Conservation (phyloP, 495 filamentous ascomycete species). For the Pyrenopolyporus hunteri region DNA sequence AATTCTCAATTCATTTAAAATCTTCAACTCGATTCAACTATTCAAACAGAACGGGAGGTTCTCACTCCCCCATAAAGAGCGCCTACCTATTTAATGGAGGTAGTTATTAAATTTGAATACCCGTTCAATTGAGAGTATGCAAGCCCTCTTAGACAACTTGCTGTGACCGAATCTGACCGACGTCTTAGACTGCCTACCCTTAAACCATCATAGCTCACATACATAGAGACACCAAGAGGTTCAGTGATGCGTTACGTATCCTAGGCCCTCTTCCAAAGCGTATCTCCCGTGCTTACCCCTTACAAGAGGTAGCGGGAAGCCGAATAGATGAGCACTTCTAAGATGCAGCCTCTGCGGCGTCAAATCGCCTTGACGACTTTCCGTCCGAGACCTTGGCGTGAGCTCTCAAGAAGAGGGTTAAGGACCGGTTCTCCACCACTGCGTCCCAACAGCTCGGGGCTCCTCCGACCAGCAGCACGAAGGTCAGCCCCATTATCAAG, state of each 20-base stretch:
- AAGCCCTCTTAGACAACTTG: too few species aligned
- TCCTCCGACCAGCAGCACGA: neutral
- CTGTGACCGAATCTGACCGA: neutral
- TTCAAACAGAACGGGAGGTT: too few species aligned
- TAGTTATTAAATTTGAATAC: too few species aligned
- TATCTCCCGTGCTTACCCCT: neutral
- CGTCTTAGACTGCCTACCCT: neutral
- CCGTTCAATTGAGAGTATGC: too few species aligned
- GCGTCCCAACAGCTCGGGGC: neutral
- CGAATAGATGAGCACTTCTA: neutral
- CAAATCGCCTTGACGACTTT: neutral
- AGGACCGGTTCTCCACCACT: neutral
- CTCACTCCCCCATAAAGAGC: too few species aligned
- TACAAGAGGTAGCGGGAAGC: neutral
- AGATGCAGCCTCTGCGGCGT: constrained; percentile 14
- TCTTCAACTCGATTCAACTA: too few species aligned
- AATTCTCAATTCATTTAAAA: too few species aligned
- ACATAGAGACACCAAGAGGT: too few species aligned
- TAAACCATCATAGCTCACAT: neutral
- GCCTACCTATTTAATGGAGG: too few species aligned
- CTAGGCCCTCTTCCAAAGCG: too few species aligned
- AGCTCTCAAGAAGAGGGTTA: neutral
- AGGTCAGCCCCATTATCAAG: neutral
- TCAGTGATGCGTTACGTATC: too few species aligned
- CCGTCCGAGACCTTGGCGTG: constrained; percentile 2